phyloP scores from a whole-genome alignment of 2,329 filamentous ascomycete genomes.

The Penicillium sp. region DNA sequence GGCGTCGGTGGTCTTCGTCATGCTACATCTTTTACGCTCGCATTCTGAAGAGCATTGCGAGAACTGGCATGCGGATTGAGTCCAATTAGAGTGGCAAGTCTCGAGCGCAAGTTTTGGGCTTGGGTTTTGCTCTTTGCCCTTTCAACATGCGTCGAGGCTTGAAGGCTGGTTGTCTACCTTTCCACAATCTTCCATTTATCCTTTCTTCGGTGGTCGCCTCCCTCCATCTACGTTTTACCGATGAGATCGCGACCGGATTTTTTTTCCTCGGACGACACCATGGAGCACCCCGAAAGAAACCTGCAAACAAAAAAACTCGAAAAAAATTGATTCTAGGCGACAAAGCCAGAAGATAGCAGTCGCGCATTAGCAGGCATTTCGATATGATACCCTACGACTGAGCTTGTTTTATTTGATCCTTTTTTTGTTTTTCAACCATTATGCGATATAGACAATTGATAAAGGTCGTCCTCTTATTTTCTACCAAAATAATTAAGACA shows the following conservation, averaged over 20 bases:
- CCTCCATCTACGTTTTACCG: neutral
- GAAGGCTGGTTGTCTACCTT: neutral
- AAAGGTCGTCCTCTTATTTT: slow-evolving; percentile 3
- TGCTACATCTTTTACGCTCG: slow-evolving; percentile 6
- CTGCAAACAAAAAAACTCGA: neutral
- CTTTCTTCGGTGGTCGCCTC: slow-evolving; percentile 1
- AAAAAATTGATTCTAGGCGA: slow-evolving; percentile 15
- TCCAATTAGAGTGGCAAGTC: neutral
- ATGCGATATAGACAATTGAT: slow-evolving; percentile 13
- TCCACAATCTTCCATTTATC: slow-evolving; percentile 2
- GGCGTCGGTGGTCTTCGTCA: slow-evolving; percentile 21
- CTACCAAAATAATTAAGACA: neutral
- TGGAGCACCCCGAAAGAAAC: slow-evolving; percentile 15
- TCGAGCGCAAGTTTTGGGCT: neutral
- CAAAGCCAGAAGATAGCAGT: slow-evolving; percentile 33
- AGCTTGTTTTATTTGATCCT: slow-evolving; percentile 29
- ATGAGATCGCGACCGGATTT: neutral
- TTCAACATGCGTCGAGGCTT: neutral
- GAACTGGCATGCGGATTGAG: neutral
- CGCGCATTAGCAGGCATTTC: slow-evolving; percentile 42
- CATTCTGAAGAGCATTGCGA: neutral
- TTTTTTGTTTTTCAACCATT: slow-evolving; percentile 14
- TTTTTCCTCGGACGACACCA: neutral
- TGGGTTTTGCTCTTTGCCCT: neutral
- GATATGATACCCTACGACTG: slow-evolving; percentile 44